phyloP scores from a whole-genome alignment of 768 basidiomycete species.

The Phylloporus scabripes region DNA sequence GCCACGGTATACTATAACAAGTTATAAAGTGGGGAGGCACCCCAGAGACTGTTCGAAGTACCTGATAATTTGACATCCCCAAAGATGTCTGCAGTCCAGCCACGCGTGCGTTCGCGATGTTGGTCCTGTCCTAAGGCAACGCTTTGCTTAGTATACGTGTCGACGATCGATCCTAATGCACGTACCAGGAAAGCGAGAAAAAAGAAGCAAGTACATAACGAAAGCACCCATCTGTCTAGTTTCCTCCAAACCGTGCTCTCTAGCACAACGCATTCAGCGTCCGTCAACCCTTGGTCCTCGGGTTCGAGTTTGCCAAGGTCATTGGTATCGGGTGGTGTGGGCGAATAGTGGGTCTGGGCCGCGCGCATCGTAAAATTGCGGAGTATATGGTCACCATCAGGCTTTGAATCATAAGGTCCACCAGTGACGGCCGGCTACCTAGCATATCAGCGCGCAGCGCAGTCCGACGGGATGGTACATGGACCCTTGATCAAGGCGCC shows the following conservation, averaged over 20 bases:
- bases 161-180: not conserved
- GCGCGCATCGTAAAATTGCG: not conserved
- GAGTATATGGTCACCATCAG: not conserved
- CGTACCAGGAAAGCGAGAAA: slow-evolving; percentile 47
- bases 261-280: slow-evolving; percentile 9
- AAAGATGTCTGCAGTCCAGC: slow-evolving; percentile 55
- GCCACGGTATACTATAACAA: slow-evolving; percentile 31
- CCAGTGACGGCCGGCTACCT: not conserved
- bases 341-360: not conserved
- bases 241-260: slow-evolving; percentile 44
- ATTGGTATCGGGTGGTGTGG: not conserved
- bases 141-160: not conserved
- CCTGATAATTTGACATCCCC: slow-evolving; percentile 27
- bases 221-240: slow-evolving; percentile 43
- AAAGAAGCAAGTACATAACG: slow-evolving; percentile 47
- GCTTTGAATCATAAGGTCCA: not conserved
- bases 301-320: not conserved
- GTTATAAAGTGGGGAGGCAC: not conserved
- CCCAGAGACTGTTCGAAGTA: not conserved
- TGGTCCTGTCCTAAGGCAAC: slow-evolving; percentile 32
- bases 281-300: not conserved
- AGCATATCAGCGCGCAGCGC: not conserved
- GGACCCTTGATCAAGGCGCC: not conserved
- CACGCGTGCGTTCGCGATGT: slow-evolving; percentile 55
- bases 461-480: not conserved